Evolutionary conservation across 176 grass and related monocot genomes (phyloP), one percentile per base, ranked within the genome.

Genomic region (Chloris gayana): DNA sequence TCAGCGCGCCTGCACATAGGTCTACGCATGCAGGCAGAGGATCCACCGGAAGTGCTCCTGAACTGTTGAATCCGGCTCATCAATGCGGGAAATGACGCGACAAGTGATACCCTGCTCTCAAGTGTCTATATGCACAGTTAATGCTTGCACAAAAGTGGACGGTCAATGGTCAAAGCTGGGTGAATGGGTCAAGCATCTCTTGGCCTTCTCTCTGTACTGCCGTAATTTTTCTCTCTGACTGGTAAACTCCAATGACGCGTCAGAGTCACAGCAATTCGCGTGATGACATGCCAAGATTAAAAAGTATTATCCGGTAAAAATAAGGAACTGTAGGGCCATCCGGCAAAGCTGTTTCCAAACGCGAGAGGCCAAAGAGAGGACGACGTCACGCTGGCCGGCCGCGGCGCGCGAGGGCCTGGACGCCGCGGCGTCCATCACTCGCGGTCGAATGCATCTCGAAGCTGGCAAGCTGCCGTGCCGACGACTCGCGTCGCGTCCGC

Each of bases 31-130:
- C 14, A 4, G 14, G 41, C 25, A 44, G 19, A 50, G 14, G 69
- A 22, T 73, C 46, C 29, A 35, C 47, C 30, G 70, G 30, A 3
- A 21, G 29, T 2, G 17, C 1, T 19, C 69, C 42, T 22, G 44
- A 38, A 30, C 14, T 54, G 70, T 39, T 14, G 58, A 65, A 33
- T 15, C 51, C 42, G 19, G 44, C 19, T 41, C 67, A 73, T 85
- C 26, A 85, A 73, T 80, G 60, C 2, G 5, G 8, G 79, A 82
- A 63, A 76, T 26, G 78, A 87, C 78, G 63, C 59, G 41, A 82
- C 72, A 63, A 64, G 73, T 64, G 57, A 76, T 51, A 4, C 41
- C 24, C 79, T 82, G 85, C 72, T 77, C 85, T 87, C 85, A 64
- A 82, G 79, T 67, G 35, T 58, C 57, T 78, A 87, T 78, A 77